Base-by-base conservation (phyloP, 2,329 filamentous ascomycete species). In the Ophiognomonia clavigignenti-juglandacearum region DNA sequence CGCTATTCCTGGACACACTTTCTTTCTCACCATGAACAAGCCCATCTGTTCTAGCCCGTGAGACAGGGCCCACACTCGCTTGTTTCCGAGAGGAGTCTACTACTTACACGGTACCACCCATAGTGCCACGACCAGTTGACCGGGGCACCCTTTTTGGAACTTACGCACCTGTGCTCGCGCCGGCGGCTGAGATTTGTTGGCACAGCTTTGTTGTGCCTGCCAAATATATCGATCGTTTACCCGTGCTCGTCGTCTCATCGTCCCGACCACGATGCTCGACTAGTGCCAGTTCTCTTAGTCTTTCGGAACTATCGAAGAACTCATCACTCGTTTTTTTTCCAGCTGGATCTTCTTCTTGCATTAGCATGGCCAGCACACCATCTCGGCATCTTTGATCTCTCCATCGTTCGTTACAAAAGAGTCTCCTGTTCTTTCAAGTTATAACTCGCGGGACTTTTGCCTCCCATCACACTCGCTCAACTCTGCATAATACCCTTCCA, bases 261-360 rank as follows among this genome's bases (percentile, higher is more conserved):
- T n/a, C n/a, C n/a, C 35, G 45, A 48, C 41, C 32, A 43, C 42
- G 42, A 38, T 49, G 42, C 26, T 14, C 24, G 42, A 22, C 45
- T 51, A 51, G 49, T 45, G 36, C 18, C 34, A 20, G 16, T 20
- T 16, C n/a, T n/a, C n/a, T n/a, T n/a, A n/a, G n/a, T n/a, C 34
- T n/a, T 35, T 34, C 41, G 45, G 43, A 16, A 51, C 49, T 51
- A 51, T 51, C 27, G 49, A 45, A 40, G n/a, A n/a, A n/a, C n/a
- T 49, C 14, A 45, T 26, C 38, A 42, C 26, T 43, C 37, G 32
- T 40, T 44, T 37, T n/a, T n/a, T n/a, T n/a, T n/a, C n/a, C n/a
- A n/a, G 20, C 47, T 36, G 37, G 37, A 37, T 32, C 31, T 19
- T 19, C 48, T 19, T 29, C 23, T n/a, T 39, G 31, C 35, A 39